A percentile compares a stretch with the other conserved stretches of the same genome.
These are phyloP conservation scores for Fomitopsis betulina DNA, from an alignment of 1,284 basidiomycete species.

Conservation along the genomic window DNA sequence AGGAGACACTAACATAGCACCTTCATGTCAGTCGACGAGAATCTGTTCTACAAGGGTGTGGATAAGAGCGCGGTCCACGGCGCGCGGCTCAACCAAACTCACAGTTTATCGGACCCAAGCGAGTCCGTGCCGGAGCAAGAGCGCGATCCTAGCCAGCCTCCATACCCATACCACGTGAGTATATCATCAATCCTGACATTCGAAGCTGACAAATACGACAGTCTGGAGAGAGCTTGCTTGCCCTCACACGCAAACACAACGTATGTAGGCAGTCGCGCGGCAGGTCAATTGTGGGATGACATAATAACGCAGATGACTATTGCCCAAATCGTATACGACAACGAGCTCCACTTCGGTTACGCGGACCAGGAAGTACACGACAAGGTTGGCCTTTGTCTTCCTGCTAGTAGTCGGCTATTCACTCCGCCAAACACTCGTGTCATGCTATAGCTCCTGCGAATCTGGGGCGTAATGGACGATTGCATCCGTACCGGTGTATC, in stretches of 20 bases:
- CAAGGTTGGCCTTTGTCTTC: slow-evolving; percentile 41
- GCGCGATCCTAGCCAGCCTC: slow-evolving; percentile 48
- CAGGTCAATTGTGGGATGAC: no score
- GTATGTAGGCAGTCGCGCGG: slow-evolving; percentile 37
- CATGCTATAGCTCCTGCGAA: slow-evolving; percentile 55
- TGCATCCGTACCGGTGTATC: slow-evolving; percentile 89
- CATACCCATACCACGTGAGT: slow-evolving; percentile 66
- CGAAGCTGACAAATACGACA: slow-evolving; percentile 18
- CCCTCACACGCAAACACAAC: slow-evolving; percentile 80
- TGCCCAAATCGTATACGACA: slow-evolving; percentile 93
- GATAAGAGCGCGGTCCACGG: slow-evolving; percentile 77
- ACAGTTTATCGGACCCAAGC: slow-evolving; percentile 41
- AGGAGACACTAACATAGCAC: neutral
- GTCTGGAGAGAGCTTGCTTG: slow-evolving; percentile 74
- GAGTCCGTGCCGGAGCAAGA: slow-evolving; percentile 18
- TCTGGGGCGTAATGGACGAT: slow-evolving; percentile 93
- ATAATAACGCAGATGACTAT: slow-evolving; percentile 69
- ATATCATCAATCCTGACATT: neutral
- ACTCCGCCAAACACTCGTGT: neutral
- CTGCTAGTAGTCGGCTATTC: neutral
- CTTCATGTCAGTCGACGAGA: slow-evolving; percentile 72
- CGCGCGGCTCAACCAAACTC: slow-evolving; percentile 71
- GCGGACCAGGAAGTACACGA: slow-evolving; percentile 72
- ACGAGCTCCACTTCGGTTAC: slow-evolving; percentile 80
- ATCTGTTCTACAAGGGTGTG: slow-evolving; percentile 96